A percentile compares a stretch with the other conserved stretches of the same genome.
phyloP scores from a whole-genome alignment of 495 filamentous ascomycete genomes.

The Polyplosphaeria fusca region DNA sequence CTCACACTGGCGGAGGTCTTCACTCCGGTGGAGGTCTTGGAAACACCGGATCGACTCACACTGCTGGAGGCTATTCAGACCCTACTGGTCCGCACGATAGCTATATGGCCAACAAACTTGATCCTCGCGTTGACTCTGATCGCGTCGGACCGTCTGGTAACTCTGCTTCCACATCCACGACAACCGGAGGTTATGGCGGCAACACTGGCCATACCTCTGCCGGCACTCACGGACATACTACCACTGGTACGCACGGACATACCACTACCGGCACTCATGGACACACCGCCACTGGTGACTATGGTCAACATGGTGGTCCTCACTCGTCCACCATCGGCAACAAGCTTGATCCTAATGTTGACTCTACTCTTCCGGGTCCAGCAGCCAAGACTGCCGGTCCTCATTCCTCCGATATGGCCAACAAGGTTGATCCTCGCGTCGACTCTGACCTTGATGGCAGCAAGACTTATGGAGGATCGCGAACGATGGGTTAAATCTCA shows the following conservation, averaged over 20 bases:
- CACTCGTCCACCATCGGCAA: constrained; percentile 2
- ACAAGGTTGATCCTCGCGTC: constrained; percentile 48
- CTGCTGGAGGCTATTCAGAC: constrained; percentile 10
- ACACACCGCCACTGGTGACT: no score
- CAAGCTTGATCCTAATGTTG: neutral
- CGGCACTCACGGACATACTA: no score
- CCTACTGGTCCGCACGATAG: constrained; percentile 43
- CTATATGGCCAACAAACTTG: constrained; percentile 47
- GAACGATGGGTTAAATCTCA: constrained; percentile 19
- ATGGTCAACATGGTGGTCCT: constrained; percentile 8
- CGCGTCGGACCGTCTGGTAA: constrained; percentile 38
- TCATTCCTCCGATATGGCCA: constrained; percentile 50
- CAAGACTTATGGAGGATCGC: constrained; percentile 33
- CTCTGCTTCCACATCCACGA: constrained; percentile 18
- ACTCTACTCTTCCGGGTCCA: constrained; percentile 29
- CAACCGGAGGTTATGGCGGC: constrained; percentile 4
- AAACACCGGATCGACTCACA: neutral
- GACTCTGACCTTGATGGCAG: constrained; percentile 45
- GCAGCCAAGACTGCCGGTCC: constrained; percentile 46
- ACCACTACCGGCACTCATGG: constrained; percentile 16
- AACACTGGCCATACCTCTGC: constrained; percentile 16
- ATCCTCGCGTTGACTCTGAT: constrained; percentile 51
- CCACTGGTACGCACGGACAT: no score
- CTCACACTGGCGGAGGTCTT: constrained; percentile 1
- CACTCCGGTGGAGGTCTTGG: neutral